Base-by-base conservation (phyloP, 1,139 yeast species). In the Saccharomyces hybrid region DNA sequence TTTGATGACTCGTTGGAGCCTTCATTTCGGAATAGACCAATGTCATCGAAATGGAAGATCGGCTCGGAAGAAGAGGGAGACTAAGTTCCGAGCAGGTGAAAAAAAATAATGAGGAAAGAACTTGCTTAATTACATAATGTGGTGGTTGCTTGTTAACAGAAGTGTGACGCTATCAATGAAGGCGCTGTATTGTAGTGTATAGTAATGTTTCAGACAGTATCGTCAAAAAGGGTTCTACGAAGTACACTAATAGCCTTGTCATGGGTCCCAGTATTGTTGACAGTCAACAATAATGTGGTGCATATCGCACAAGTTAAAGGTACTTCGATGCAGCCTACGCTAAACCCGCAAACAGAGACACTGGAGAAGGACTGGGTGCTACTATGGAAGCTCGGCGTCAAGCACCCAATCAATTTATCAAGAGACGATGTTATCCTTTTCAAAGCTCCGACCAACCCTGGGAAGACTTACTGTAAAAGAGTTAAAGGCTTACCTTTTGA, bases 311-410 rank as follows among this genome's bases (percentile, higher is more conserved):
- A 82, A 68, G 80, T 91, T n/a, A 80, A 83, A 44, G 98, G 98
- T 1, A 71, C 79, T 46, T 88, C 96, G 20, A 91, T 91, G 98
- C 78, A 88, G 51, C 98, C 98, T 1, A 81, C 96, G 0, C 79
- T 91, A 65, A 91, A 91, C 68, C 95, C 96, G 0, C 78, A 82
- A 49, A 75, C 79, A 25, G 70, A 77, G 16, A 64, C 73, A 28
- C 34, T 31, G 14, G 34, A 9, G 13, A 58, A 58, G 1, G 97
- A 90, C 67, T 78, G 87, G 69, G 90, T 87, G 0, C 62, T 88
- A 7, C 75, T 91, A 14, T 82, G 86, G 77, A 88, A 87, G 67
- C 83, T 75, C 70, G 79, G 81, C 31, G 70, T 82, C 30, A 76
- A 78, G 52, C 70, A 73, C 46, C 76, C 83, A 1, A 69, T 74